Evolutionary conservation across 2,329 filamentous ascomycete species (phyloP).

Genomic region (Triangularia verruculosa): DNA sequence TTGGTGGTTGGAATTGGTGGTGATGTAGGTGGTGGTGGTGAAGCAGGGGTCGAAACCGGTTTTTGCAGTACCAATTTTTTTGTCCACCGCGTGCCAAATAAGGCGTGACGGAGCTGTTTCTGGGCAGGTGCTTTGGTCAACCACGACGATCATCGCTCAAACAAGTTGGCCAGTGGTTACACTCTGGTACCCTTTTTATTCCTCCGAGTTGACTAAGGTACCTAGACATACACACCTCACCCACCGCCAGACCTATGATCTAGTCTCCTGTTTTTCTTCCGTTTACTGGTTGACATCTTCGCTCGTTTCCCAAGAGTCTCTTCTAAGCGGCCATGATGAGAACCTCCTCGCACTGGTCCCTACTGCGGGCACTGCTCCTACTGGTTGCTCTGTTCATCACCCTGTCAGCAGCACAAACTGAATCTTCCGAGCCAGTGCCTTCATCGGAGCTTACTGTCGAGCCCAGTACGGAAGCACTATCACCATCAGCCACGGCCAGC

Average conservation of each 20-base stretch:
- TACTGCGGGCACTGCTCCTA: slow-evolving; percentile 31
- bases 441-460: slow-evolving; percentile 18
- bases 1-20: no score
- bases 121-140: not conserved
- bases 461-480: slow-evolving; percentile 25
- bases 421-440: slow-evolving; percentile 23
- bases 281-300: not conserved
- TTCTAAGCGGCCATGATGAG: slow-evolving; percentile 20
- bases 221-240: not conserved
- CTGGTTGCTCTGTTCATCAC: slow-evolving; percentile 22
- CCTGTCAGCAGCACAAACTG: slow-evolving; percentile 32
- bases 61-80: no score
- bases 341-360: slow-evolving; percentile 26
- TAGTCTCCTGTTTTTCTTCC: not conserved
- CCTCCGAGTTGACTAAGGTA: no score
- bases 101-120: not conserved
- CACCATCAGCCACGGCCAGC: slow-evolving; percentile 15
- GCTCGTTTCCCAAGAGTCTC: slow-evolving; percentile 10
- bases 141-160: not conserved
- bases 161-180: not conserved
- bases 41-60: no score
- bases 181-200: not conserved
- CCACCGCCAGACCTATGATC: not conserved
- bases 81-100: no score
- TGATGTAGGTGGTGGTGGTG: no score